phyloP scores from a whole-genome alignment of 192 early-diverging fungal genomes.

The Dispira simplex region DNA sequence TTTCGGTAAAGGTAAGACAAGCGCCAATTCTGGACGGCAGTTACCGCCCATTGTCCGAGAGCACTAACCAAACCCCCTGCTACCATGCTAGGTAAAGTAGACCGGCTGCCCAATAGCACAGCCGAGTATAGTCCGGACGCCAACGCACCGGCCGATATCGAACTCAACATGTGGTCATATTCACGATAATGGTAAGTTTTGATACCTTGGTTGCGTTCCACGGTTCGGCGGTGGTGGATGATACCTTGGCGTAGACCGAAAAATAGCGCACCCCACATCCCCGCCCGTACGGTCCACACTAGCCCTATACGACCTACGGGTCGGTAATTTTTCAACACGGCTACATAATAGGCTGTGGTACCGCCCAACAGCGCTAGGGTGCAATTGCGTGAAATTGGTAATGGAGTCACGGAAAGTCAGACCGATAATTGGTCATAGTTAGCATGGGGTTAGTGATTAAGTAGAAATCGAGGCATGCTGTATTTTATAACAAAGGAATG shows the following conservation, averaged over 20 bases:
- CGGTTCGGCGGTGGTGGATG: not conserved
- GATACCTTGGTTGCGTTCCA: not conserved
- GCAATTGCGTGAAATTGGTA: not conserved
- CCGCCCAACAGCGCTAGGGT: not conserved
- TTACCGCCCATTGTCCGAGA: not conserved
- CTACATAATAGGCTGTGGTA: not conserved
- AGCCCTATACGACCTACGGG: not conserved
- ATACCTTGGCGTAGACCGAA: slow-evolving; percentile 2
- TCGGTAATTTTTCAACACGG: not conserved
- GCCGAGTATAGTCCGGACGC: not conserved
- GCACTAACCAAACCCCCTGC: not conserved
- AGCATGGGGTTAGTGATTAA: not conserved
- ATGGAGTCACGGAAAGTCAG: not conserved
- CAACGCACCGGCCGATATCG: not conserved
- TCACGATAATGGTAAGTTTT: not conserved
- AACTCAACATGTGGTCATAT: not conserved
- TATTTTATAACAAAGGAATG: not conserved
- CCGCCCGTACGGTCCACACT: not conserved
- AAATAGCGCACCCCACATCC: not conserved
- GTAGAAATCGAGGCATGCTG: not conserved
- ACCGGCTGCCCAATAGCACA: not conserved
- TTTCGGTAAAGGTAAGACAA: not conserved
- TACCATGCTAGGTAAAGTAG: not conserved
- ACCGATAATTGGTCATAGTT: not conserved
- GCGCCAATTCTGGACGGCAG: not conserved